Base-by-base conservation (phyloP, 768 basidiomycete species). In the Tricholomella constricta region DNA sequence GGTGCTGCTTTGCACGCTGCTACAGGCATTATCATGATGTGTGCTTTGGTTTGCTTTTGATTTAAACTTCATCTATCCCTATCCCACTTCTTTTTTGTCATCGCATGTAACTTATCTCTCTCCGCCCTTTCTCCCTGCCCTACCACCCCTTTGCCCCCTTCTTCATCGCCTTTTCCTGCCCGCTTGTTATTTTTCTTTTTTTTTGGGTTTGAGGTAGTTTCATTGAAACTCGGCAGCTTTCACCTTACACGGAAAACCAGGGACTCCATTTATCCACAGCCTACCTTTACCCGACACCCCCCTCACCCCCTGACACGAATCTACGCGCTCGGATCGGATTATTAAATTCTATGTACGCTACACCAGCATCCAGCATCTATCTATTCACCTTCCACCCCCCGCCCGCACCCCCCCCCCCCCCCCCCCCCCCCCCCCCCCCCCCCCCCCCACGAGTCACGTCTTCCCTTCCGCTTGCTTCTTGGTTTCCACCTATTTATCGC, bases 1-100 rank as follows among this genome's bases (percentile, higher is more conserved):
- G 25, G 27, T 56, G 32, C 26, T 59, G 26, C 20, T 51, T 4
- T 26, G 54, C 20, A 29, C 25, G 8, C 22, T 59, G 32, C 34
- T 59, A 6, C 34, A 52, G 20, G 3, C 34, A 36, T 31, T 55
- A 17, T 26, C 51, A 27, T 56, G 52, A 55, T 45, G n/a, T 12
- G 27, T 38, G 20, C n/a, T n/a, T n/a, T 8, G 34, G 42, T 12
- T 42, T 47, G 19, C 46, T 37, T 37, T 43, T 37, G 25, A 35
- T 50, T 45, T 47, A 1, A 23, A 29, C 6, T 45, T 37, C 38
- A 22, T 8, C 14, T 38, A 19, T 7, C 32, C 35, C 12, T 54
- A 32, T 34, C 20, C 23, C 45, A 9, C 15, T 27, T 34, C 20
- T 14, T 23, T 46, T 6, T 19, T 4, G 8, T 19, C 17, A 34